phyloP scores from a whole-genome alignment of 345 rosid genomes.

The Boechera stricta region DNA sequence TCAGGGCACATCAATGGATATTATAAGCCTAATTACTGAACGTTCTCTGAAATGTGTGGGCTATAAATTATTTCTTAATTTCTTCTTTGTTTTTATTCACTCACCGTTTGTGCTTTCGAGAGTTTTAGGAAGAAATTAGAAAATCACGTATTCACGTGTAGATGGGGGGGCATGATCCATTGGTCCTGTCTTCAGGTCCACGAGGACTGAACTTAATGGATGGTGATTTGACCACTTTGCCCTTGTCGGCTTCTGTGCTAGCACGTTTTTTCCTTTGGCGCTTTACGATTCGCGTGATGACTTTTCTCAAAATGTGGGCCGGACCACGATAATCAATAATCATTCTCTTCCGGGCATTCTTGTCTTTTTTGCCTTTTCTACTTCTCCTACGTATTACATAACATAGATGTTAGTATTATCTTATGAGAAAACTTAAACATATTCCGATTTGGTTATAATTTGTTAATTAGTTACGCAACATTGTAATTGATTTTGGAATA shows the following conservation, averaged over 20 bases:
- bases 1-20: not conserved
- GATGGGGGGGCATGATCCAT: not conserved
- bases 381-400: not conserved
- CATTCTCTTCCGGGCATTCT: not conserved
- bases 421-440: not conserved
- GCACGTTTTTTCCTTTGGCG: slow-evolving; percentile 30
- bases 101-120: slow-evolving; percentile 7
- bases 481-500: not conserved
- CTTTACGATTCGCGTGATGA: slow-evolving; percentile 26
- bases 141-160: slow-evolving; percentile 34
- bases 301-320: slow-evolving; percentile 36
- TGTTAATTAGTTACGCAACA: not conserved
- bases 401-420: not conserved
- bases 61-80: not conserved
- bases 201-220: slow-evolving; percentile 19
- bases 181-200: slow-evolving; percentile 36
- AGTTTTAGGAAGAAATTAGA: not conserved
- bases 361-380: slow-evolving; percentile 23
- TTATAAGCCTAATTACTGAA: not conserved
- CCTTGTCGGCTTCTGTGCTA: slow-evolving; percentile 14
- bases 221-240: slow-evolving; percentile 21
- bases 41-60: slow-evolving; percentile 3
- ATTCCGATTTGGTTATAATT: not conserved
- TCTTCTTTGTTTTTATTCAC: not conserved
- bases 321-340: slow-evolving; percentile 10